Evolutionary conservation across 2,329 filamentous ascomycete species (phyloP).

Genomic region (Ramularia collo-cygni): DNA sequence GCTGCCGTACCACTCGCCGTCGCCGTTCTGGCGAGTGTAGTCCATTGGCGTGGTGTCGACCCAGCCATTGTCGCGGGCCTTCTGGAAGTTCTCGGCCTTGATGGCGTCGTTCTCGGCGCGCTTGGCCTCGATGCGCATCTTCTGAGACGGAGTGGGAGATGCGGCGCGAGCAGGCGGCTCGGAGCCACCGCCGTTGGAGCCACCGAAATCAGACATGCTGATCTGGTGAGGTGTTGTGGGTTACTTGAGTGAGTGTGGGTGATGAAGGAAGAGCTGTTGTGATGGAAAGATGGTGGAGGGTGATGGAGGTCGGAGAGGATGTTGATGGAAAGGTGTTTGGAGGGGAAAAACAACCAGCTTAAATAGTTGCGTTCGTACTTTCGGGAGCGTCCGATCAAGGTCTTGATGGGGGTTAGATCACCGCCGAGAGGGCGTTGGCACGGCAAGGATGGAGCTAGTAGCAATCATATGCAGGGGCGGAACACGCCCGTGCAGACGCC

Average conservation of each 20-base stretch:
- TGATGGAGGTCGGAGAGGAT: background rate
- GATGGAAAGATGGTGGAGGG: constrained; percentile 6
- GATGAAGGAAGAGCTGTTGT: constrained; percentile 39
- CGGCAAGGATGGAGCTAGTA: no score
- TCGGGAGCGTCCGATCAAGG: no score
- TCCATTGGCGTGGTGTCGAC: constrained; percentile 22
- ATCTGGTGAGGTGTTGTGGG: background rate
- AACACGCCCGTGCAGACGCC: no score
- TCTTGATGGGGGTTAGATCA: no score
- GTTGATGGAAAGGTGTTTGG: constrained; percentile 8
- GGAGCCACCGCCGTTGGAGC: no score
- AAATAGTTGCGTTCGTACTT: no score
- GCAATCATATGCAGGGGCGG: no score
- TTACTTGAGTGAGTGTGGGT: background rate
- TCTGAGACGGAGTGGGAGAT: constrained; percentile 1
- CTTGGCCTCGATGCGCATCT: background rate
- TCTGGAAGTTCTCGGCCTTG: no score
- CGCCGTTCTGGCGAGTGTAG: constrained; percentile 20
- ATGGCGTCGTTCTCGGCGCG: no score
- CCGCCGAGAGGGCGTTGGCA: no score
- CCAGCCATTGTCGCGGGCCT: constrained; percentile 19
- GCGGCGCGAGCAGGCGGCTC: background rate
- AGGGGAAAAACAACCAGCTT: background rate
- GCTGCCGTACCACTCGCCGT: constrained; percentile 44
- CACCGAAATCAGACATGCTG: background rate